Base-by-base conservation (phyloP, 139 green algal genomes). In the Chlorella sp. region DNA sequence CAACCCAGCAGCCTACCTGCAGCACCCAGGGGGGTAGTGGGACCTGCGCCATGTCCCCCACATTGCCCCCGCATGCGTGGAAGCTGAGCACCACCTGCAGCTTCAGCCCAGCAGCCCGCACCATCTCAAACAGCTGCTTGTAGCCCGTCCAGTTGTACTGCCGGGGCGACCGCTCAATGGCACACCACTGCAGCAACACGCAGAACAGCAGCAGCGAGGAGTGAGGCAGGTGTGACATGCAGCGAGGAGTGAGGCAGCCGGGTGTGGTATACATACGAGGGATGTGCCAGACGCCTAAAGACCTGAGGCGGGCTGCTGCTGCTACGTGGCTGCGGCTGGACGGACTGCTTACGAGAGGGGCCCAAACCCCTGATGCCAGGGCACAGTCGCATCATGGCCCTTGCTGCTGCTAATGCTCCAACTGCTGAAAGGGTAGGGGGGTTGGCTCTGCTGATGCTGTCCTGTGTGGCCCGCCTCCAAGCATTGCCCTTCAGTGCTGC, bases 1-100 rank as follows among this genome's bases (percentile, higher is more conserved):
- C 27, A 10, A 10, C 4, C 23, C 26, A 31, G 31, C 62, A 30
- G 2, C 74, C 1, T 26, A 92, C 89, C 83, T 92, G 67, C 23
- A 95, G 73, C 42, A 97, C 92, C 92, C 92, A 97, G 2, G 71
- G 31, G 0, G 92, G 92, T 49, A 97, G 82, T 10, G 92, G 90
- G 4, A 97, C 82, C 33, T 90, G 79, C 0, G 85, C 84, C 31
- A 83, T 88, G 77, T 98, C 93, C 0, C 93, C 93, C 34, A 98
- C 93, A 62, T 98, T 98, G 69, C 91, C 89, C 26, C 93, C 93
- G 74, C 93, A 98, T 0, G 92, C 91, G 76, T 98, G 93, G 77
- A 97, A 98, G 62, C 83, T 89, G 72, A 98, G 86, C 20, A 98
- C 93, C n/a, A 88, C 93, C 85, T 97, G 89, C 42, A 17, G 17